phyloP scores from a whole-genome alignment of 208 protist genomes.

The Crithidia fasciculata region DNA sequence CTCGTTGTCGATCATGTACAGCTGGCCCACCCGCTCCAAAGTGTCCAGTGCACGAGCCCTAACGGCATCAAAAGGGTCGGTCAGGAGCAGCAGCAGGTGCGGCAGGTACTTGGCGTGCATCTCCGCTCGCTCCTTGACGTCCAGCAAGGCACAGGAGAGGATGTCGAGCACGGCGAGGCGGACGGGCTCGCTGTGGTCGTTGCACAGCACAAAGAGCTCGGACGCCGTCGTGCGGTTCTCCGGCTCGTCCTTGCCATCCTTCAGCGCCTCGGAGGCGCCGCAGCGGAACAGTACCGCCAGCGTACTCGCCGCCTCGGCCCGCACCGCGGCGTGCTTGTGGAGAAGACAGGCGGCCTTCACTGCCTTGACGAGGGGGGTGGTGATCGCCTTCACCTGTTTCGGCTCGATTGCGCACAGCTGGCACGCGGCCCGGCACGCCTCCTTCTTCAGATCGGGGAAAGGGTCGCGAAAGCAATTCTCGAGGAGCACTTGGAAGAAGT shows the following conservation, averaged over 20 bases:
- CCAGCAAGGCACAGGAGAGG: conserved; percentile 70
- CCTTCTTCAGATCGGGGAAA: conserved; percentile 87
- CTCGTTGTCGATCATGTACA: conserved; percentile 89
- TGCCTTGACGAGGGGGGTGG: conserved; percentile 64
- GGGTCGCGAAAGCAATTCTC: conserved; percentile 84
- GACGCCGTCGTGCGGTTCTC: conserved; percentile 59
- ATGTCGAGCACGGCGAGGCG: conserved; percentile 59
- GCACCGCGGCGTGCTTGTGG: conserved; percentile 88
- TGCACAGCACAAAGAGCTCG: conserved; percentile 78
- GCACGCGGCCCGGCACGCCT: conserved; percentile 68
- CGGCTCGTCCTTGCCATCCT: conserved; percentile 67
- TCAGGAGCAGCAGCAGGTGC: conserved; percentile 79
- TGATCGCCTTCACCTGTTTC: conserved; percentile 71
- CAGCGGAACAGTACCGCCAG: conserved; percentile 71
- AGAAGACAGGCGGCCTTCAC: conserved; percentile 73
- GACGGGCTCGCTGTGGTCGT: conserved; percentile 85
- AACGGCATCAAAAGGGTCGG: conserved; percentile 71
- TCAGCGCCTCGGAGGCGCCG: conserved; percentile 77
- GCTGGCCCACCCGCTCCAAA: conserved; percentile 69
- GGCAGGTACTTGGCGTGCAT: conserved; percentile 82
- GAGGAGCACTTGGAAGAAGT: conserved; percentile 88
- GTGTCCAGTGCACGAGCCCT: conserved; percentile 44
- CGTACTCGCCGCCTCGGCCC: conserved; percentile 59
- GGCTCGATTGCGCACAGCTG: conserved; percentile 82
- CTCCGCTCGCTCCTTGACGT: conserved; percentile 82